Evolutionary conservation across 2,329 filamentous ascomycete species (phyloP), one percentile per base, ranked within the genome.

Genomic region (Cladosporium sp.): DNA sequence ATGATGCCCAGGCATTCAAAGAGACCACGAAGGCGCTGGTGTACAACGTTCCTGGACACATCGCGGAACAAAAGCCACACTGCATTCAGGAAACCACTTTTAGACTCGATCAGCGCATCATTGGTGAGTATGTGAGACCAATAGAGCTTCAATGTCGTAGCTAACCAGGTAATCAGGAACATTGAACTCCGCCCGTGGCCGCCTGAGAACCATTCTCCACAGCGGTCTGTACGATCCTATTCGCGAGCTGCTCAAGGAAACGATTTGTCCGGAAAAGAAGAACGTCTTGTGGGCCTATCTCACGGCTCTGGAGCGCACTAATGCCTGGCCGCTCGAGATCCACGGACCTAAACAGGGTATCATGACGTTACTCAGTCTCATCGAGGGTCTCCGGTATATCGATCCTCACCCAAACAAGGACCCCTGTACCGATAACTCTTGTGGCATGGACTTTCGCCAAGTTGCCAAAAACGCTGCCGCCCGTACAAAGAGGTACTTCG

Each of bases 21-120:
- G 41, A 42, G 0, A 57, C 61, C 3, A 70, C 66, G 0, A 64
- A 62, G 54, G 63, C 53, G n/a, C 57, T 70, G 1, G 67, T 60
- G 1, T 70, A 70, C 59, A 54, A 68, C 34, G 52, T 53, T 10
- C n/a, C 46, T 7, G 60, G 62, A 5, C 59, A 62, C 32, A 62
- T 68, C 37, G 58, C 52, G n/a, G 66, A 67, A 43, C 46, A 45
- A 4, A 57, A 54, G 3, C 66, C 64, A 3, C 51, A 22, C n/a
- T 46, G 35, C 6, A 52, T 54, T 41, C n/a, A 22, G 4, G 11
- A 52, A 11, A 16, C 43, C 18, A 38, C 48, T 22, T 11, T 52
- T 5, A 18, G 35, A 6, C 52, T 58, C 9, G 43, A 50, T 2
- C 14, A 11, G 43, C 10, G 43, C 11, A 48, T 59, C 16, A 31